A percentile compares a stretch with the other conserved stretches of the same genome.
phyloP scores from a whole-genome alignment of 495 filamentous ascomycete genomes.

The Podospora australis region DNA sequence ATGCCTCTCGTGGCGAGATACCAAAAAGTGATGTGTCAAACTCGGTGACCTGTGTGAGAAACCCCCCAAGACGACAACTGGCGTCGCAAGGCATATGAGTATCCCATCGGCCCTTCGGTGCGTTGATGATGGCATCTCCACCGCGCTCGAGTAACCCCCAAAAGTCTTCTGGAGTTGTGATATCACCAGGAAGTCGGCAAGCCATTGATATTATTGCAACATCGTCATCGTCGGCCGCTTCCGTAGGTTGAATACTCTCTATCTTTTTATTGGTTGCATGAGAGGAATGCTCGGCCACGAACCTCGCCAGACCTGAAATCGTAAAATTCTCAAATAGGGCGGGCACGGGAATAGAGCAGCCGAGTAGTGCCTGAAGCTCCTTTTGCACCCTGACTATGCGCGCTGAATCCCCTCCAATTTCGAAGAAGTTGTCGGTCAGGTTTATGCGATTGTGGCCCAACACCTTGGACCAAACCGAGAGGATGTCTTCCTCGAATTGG shows the following conservation, averaged over 20 bases:
- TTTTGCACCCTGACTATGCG: conserved; percentile 37
- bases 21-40: conserved; percentile 37
- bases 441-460: conserved; percentile 31
- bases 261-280: neutral
- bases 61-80: conserved; percentile 16
- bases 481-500: conserved; percentile 36
- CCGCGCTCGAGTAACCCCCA: conserved; percentile 27
- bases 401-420: conserved; percentile 66
- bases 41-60: conserved; percentile 7
- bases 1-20: conserved; percentile 34
- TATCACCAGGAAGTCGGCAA: conserved; percentile 23
- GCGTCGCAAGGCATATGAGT: conserved; percentile 10
- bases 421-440: conserved; percentile 58
- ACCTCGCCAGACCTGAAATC: conserved; percentile 22
- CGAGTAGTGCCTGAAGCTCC: conserved; percentile 16
- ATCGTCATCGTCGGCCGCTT: conserved; percentile 9
- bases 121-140: conserved; percentile 15
- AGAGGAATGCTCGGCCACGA: conserved; percentile 4
- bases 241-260: neutral
- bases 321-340: conserved; percentile 29
- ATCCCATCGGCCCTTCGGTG: conserved; percentile 20
- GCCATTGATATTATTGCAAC: conserved; percentile 31
- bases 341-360: conserved; percentile 12
- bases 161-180: conserved; percentile 21
- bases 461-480: conserved; percentile 38